phyloP scores from a whole-genome alignment of 2,329 filamentous ascomycete species.

The Penicillium polonicum region DNA sequence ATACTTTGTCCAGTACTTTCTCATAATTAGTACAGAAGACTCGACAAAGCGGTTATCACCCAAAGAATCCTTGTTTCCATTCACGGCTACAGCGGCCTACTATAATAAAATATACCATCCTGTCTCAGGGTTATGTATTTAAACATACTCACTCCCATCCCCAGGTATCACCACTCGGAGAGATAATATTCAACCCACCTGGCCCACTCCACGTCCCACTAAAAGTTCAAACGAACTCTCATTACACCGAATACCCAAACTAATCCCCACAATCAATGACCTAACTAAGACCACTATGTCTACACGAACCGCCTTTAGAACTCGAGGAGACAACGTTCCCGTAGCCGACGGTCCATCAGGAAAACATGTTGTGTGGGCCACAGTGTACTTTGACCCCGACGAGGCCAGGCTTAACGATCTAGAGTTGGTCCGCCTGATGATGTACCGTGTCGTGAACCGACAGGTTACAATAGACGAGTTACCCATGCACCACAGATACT shows the following conservation, averaged over 20 bases:
- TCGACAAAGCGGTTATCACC: background rate
- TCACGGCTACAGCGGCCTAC: background rate
- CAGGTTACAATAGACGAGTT: background rate
- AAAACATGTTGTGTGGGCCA: background rate
- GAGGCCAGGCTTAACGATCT: background rate
- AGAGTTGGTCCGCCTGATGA: background rate
- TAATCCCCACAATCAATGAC: no score
- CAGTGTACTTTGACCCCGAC: background rate
- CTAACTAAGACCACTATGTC: background rate
- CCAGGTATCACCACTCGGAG: no score
- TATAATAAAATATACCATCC: background rate
- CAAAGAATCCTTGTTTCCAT: background rate
- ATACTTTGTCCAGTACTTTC: background rate
- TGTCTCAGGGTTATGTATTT: background rate
- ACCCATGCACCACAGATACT: conserved; percentile 1
- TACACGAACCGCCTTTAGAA: background rate
- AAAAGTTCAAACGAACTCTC: background rate
- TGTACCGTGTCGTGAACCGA: background rate
- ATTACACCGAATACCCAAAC: background rate
- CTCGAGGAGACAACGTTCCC: background rate
- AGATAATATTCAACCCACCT: background rate
- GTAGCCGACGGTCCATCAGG: background rate
- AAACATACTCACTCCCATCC: no score
- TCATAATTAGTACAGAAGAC: background rate
- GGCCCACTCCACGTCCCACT: no score